These are phyloP conservation scores for Botrytis porri DNA, from an alignment of 2,329 filamentous ascomycete genomes.

Conservation along the genomic window DNA sequence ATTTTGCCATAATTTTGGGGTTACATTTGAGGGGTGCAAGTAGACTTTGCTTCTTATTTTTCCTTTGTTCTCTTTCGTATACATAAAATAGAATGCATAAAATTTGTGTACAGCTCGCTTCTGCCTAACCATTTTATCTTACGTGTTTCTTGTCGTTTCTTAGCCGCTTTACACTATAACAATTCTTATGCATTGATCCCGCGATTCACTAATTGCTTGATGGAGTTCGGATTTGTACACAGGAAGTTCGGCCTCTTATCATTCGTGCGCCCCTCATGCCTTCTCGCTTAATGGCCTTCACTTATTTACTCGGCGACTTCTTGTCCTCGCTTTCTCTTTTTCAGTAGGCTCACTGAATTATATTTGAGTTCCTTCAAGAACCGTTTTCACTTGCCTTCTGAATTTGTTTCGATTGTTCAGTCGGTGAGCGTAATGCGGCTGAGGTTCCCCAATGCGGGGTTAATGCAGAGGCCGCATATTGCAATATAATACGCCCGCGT, in stretches of 20 bases:
- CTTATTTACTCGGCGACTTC: not conserved
- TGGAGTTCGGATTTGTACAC: not conserved
- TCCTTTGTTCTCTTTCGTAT: not conserved
- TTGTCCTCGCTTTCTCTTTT: not conserved
- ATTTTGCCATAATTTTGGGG: not conserved
- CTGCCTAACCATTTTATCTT: not conserved
- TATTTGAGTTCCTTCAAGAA: not conserved
- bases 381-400: not conserved
- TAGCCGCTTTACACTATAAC: not conserved
- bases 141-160: not conserved
- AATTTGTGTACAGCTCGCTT: not conserved
- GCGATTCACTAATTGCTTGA: not conserved
- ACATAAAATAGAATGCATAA: not conserved
- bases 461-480: not conserved
- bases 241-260: not conserved
- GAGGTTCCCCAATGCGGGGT: slow-evolving; percentile 10
- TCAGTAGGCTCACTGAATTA: not conserved
- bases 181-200: not conserved
- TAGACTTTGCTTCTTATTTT: not conserved
- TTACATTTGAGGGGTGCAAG: not conserved
- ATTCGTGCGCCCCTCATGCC: not conserved
- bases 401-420: not conserved
- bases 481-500: not conserved
- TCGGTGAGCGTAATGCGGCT: slow-evolving; percentile 7
- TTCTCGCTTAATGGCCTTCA: not conserved